Evolutionary conservation across 306 rosid species (phyloP), one percentile per base, ranked within the genome.

Genomic region (Chamaecrista fasciculata): DNA sequence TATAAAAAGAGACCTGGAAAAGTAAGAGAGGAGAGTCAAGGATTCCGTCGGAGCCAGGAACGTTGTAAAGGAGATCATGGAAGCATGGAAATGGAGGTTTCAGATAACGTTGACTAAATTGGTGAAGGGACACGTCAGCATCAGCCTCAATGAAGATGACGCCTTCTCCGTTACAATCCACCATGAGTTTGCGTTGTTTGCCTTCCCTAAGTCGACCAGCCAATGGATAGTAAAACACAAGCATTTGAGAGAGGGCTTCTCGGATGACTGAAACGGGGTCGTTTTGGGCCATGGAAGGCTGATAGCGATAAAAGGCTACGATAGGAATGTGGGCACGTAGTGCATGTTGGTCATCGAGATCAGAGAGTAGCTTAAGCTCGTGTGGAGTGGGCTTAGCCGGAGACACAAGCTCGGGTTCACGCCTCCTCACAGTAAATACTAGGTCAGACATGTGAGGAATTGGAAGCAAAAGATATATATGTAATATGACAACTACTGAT

Each of bases 91-190:
- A 79, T 0, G 85, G 83, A n/a, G 79, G 83, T 47, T 73, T 76
- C 52, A 76, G 80, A 50, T 67, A n/a, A n/a, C n/a, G 37, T 10
- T 71, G 76, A 12, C 83, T 75, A 23, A 82, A 69, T 8, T 85
- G 58, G 9, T 47, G 16, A 2, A 85, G 70, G 2, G 69, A 55
- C 2, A 85, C 74, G 3, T 81, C 82, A 0, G 86, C 86, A 4
- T 79, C 79, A 3, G 84, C 86, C 48, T 79, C 89, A 19, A 81
- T 23, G 66, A 85, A 85, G 23, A 81, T 2, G 6, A 85, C 67
- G 0, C 86, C 86, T 14, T 85, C 87, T 2, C 69, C 87, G 2
- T 70, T 80, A 42, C 90, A 86, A 26, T 80, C 87, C 28, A 83
- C 85, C 56, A 72, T 62, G 8, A 77, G 53, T 43, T 77, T 76